phyloP scores from a whole-genome alignment of 129 eudicot species.

The Saussurea involucrata region DNA sequence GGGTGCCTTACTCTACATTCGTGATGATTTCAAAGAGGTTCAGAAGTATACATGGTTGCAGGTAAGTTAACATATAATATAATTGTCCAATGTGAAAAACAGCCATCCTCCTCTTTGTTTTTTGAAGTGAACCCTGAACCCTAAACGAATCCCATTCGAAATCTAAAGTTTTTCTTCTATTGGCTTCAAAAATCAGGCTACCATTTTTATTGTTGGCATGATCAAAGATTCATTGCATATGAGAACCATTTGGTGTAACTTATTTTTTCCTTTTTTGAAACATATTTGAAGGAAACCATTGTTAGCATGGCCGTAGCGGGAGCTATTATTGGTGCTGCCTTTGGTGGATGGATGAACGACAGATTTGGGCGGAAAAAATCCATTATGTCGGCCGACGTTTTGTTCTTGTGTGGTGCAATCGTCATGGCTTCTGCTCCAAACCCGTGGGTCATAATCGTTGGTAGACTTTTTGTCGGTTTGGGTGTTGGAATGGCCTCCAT shows the following conservation, averaged over 20 bases:
- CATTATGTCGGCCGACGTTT: conserved; percentile 46
- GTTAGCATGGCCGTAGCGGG: conserved; percentile 78
- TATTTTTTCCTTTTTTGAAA: not conserved
- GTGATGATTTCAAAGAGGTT: conserved; percentile 59
- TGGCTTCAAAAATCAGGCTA: not conserved
- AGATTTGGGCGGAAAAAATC: conserved; percentile 51
- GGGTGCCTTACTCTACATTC: conserved; percentile 73
- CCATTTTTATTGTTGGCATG: not conserved
- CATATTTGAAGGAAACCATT: conserved; percentile 53
- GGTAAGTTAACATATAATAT: conserved; percentile 22
- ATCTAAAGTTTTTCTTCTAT: not conserved
- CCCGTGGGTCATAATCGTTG: conserved; percentile 52
- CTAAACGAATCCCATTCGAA: not conserved
- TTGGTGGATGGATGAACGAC: conserved; percentile 62
- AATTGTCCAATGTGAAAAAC: too few species aligned
- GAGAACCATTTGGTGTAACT: not conserved
- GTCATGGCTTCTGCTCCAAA: conserved; percentile 58
- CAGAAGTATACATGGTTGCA: conserved; percentile 60
- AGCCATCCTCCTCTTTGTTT: not conserved
- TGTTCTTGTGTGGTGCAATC: conserved; percentile 51
- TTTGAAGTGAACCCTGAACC: not conserved
- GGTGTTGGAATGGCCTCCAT: conserved; percentile 87
- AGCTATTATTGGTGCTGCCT: conserved; percentile 62
- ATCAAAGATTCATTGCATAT: not conserved
- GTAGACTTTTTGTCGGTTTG: conserved; percentile 57